Base-by-base conservation (phyloP, 352 stramenopile genomes). In the Pythium myriotylum region DNA sequence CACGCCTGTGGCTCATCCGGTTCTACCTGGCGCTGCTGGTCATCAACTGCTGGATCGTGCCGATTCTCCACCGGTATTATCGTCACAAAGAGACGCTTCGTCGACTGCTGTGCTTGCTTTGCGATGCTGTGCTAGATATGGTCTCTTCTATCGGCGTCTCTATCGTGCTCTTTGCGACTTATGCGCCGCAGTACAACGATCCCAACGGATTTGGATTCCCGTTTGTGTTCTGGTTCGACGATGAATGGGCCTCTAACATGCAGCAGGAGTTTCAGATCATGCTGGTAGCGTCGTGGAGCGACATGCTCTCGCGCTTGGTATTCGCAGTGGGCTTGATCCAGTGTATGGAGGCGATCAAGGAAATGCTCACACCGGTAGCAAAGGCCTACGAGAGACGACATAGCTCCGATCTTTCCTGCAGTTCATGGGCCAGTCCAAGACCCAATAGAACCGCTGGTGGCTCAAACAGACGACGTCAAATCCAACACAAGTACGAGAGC, bases 211-310 rank as follows among this genome's bases (percentile, higher is more conserved):
- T 57, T 35, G 46, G 56, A 5, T 64, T 56, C 16, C 33, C 37
- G 14, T 64, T 51, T 39, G 45, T 52, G 19, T 33, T 26, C 0
- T 56, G 56, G 56, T 57, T 64, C 35, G 24, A 64, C 35, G 47
- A 64, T 26, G 47, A 51, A 24, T 63, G 45, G 43, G 32, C 49
- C 33, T 23, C 55, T 19, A 54, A 49, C 32, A 50, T 55, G 46
- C 55, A 63, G 13, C 56, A 64, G 22, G 46, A 64, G 14, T 57
- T 64, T 19, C 26, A 58, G 29, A 57, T 65, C 9, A 65, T 65
- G 57, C 5, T 65, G 17, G 27, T 58, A 0, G 39, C 39, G 16
- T 58, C 57, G 1, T 65, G 37, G 57, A 23, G n/a, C 20, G 57
- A 65, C 20, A 35, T 58, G 57, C 17, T 32, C 3, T 58, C 47